Evolutionary conservation across 331 rosid genomes (phyloP).

Genomic region (Spiraea crenata): DNA sequence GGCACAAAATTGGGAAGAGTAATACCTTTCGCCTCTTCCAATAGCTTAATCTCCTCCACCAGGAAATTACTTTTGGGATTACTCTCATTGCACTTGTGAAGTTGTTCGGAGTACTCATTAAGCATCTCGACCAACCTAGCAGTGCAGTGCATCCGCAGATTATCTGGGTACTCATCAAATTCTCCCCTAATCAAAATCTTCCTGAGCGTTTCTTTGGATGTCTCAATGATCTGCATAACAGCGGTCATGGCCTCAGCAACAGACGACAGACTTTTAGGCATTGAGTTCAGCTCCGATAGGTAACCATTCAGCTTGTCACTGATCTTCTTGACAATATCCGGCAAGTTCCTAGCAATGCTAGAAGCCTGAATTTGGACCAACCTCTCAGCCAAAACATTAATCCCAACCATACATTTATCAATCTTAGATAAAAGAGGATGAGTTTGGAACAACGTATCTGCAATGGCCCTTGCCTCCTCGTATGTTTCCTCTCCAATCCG

Average conservation of each 20-base stretch:
- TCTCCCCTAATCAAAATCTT: constrained; percentile 15
- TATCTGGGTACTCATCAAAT: constrained; percentile 14
- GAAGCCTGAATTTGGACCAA: constrained; percentile 21
- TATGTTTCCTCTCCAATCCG: too few relatives aligned
- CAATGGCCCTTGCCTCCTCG: not conserved
- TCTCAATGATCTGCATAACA: constrained; percentile 8
- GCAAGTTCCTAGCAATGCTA: constrained; percentile 16
- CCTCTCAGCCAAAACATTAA: constrained; percentile 21
- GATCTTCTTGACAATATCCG: constrained; percentile 17
- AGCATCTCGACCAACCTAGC: not conserved
- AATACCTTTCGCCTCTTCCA: constrained; percentile 16
- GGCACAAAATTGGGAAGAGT: constrained; percentile 23
- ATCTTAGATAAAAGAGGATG: constrained; percentile 17
- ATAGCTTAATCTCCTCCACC: constrained; percentile 15
- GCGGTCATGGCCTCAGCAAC: constrained; percentile 18
- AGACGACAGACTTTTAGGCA: not conserved
- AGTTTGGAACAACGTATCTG: not conserved
- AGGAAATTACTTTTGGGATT: constrained; percentile 7
- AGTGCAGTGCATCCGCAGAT: not conserved
- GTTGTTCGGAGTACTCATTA: constrained; percentile 1
- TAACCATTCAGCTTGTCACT: constrained; percentile 6
- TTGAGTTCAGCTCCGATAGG: not conserved
- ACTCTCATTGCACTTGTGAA: not conserved
- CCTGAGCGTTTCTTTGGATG: constrained; percentile 10
- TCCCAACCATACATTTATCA: constrained; percentile 16